phyloP scores from a whole-genome alignment of 2,329 filamentous ascomycete species.

The Colletotrichum siamense region DNA sequence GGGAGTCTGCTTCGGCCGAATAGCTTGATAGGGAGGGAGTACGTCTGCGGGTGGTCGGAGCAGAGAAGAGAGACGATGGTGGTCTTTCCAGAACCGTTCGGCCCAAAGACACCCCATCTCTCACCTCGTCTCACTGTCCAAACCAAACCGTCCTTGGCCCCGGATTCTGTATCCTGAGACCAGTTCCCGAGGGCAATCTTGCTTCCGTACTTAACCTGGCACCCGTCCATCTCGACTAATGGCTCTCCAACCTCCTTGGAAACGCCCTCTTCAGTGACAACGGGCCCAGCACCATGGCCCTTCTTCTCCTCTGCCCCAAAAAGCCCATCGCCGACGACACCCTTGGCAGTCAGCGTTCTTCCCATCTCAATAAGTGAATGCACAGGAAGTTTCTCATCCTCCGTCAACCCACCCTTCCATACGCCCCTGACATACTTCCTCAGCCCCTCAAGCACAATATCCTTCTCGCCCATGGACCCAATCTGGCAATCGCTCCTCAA shows the following conservation, averaged over 20 bases:
- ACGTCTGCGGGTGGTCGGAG: conserved; percentile 94
- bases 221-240: conserved; percentile 86
- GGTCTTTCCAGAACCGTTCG: conserved; percentile 95
- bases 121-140: conserved; percentile 87
- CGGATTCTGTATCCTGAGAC: conserved; percentile 62
- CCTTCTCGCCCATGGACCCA: conserved; percentile 68
- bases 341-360: conserved; percentile 45
- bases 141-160: conserved; percentile 67
- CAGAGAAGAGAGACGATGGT: conserved; percentile 91
- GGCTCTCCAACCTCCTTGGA: conserved; percentile 59
- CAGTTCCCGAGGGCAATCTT: conserved; percentile 84
- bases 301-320: conserved; percentile 31
- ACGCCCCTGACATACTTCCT: conserved; percentile 53
- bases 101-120: conserved; percentile 90
- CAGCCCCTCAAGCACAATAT: conserved; percentile 63
- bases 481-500: conserved; percentile 72
- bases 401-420: conserved; percentile 44
- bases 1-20: conserved; percentile 86
- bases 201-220: conserved; percentile 79
- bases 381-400: conserved; percentile 55
- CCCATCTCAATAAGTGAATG: conserved; percentile 57
- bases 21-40: conserved; percentile 83
- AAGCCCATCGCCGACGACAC: conserved; percentile 41
- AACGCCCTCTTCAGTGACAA: background rate
- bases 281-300: background rate